Percentiles rank a stretch among this genome's conserved stretches.
Conservation (phyloP, 768 basidiomycete genomes). For the Cytidiella melzeri region DNA sequence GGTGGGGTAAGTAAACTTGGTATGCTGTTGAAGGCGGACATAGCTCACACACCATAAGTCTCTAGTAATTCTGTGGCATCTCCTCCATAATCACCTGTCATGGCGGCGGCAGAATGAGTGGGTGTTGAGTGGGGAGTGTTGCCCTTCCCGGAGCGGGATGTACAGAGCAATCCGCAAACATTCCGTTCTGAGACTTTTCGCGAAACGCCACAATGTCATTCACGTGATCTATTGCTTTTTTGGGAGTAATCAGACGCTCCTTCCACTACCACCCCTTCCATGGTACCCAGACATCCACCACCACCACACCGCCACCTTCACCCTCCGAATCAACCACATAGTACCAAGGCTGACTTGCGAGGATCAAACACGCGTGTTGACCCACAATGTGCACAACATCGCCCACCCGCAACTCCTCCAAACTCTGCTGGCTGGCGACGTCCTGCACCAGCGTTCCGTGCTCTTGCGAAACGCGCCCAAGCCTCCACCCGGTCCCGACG, state of each 20-base stretch:
- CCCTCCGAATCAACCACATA: slow-evolving; percentile 70
- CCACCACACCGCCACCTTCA: slow-evolving; percentile 38
- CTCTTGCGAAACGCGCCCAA: slow-evolving; percentile 69
- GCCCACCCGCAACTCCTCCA: slow-evolving; percentile 41
- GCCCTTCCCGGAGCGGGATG: slow-evolving; percentile 8
- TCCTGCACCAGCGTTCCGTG: slow-evolving; percentile 58
- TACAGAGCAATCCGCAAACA: slow-evolving; percentile 1
- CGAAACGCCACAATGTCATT: not conserved
- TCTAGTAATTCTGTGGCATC: slow-evolving; percentile 92
- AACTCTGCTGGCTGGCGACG: slow-evolving; percentile 15
- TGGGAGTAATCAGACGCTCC: not conserved
- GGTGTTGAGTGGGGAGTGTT: not conserved
- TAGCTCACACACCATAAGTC: slow-evolving; percentile 68
- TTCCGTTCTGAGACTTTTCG: not conserved
- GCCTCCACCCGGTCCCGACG: slow-evolving; percentile 54
- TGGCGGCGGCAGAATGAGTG: slow-evolving; percentile 3
- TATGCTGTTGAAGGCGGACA: no score
- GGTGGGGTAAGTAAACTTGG: no score
- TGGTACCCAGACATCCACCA: slow-evolving; percentile 81
- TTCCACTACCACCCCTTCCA: slow-evolving; percentile 79
- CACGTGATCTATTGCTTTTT: slow-evolving; percentile 1
- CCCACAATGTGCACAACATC: slow-evolving; percentile 67
- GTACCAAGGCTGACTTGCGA: slow-evolving; percentile 78
- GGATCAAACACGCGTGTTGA: slow-evolving; percentile 81
- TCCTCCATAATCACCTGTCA: slow-evolving; percentile 54